Conservation (phyloP, 148 eudicot genomes). For the Amaranthus palmeri region DNA sequence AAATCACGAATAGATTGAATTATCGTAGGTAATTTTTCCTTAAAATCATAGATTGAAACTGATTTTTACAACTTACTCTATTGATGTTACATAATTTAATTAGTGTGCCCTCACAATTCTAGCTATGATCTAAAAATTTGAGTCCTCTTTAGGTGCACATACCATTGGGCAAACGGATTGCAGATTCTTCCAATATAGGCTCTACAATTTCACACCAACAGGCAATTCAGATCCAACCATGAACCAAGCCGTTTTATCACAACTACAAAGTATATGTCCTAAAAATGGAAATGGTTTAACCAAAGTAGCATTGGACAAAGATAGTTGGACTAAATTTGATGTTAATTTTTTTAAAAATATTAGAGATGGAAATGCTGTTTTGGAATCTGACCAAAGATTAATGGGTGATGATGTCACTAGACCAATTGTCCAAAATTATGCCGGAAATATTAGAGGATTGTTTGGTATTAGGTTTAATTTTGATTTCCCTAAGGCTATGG, state of each 20-base stretch:
- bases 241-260: slow-evolving; percentile 37
- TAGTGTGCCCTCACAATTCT: too few relatives aligned
- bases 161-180: slow-evolving; percentile 73
- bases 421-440: slow-evolving; percentile 49
- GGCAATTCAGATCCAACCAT: slow-evolving; percentile 71
- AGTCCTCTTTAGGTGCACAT: slow-evolving; percentile 62
- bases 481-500: slow-evolving; percentile 71
- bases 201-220: slow-evolving; percentile 75
- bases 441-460: slow-evolving; percentile 60
- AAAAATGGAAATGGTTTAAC: slow-evolving; percentile 49
- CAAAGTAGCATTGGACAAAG: slow-evolving; percentile 55
- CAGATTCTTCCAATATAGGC: slow-evolving; percentile 55
- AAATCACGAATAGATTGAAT: too few relatives aligned
- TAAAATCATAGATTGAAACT: too few relatives aligned
- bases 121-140: background rate
- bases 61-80: too few relatives aligned
- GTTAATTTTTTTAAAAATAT: slow-evolving; percentile 60
- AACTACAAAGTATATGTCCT: slow-evolving; percentile 50
- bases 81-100: too few relatives aligned
- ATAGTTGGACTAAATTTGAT: slow-evolving; percentile 44
- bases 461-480: slow-evolving; percentile 52
- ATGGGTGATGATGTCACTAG: slow-evolving; percentile 47
- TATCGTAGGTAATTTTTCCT: background rate
- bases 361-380: slow-evolving; percentile 51
- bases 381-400: slow-evolving; percentile 77